Percentiles rank a stretch among this genome's conserved stretches.
phyloP scores from a whole-genome alignment of 306 rosid genomes.

The Acacia crassicarpa region DNA sequence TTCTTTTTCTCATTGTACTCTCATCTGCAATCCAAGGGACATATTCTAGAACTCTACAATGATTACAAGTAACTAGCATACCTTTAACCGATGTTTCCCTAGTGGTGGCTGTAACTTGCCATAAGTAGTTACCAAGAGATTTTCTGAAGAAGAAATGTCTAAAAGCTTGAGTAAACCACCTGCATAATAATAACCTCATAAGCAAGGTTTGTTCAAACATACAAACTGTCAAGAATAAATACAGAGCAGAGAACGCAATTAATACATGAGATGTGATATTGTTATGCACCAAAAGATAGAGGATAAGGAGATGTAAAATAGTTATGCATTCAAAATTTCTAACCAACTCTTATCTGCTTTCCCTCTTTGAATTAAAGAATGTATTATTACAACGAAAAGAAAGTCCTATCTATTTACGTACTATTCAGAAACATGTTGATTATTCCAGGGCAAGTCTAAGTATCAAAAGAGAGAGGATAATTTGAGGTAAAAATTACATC shows the following conservation, averaged over 20 bases:
- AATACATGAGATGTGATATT: background rate
- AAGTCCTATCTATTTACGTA: background rate
- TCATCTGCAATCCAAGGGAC: background rate
- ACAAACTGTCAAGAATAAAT: background rate
- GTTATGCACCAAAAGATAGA: background rate
- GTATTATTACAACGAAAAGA: background rate
- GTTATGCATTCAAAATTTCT: background rate
- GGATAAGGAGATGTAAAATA: background rate
- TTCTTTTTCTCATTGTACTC: background rate
- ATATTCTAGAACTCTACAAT: background rate
- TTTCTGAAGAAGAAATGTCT: slow-evolving; percentile 73
- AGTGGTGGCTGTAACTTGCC: slow-evolving; percentile 98
- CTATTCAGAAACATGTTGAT: background rate
- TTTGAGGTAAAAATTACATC: background rate
- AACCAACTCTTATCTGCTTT: background rate
- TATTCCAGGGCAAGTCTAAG: background rate
- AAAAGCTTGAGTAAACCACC: slow-evolving; percentile 89
- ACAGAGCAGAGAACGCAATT: background rate
- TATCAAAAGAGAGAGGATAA: background rate
- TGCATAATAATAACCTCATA: slow-evolving; percentile 38
- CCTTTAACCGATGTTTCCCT: slow-evolving; percentile 97
- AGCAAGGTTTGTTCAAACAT: background rate
- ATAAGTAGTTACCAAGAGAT: slow-evolving; percentile 73
- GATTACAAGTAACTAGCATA: slow-evolving; percentile 33
- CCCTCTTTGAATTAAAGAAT: background rate